Evolutionary conservation across 305 asterid species (phyloP), one percentile per base, ranked within the genome.

Genomic region (Fraxinus dipetala): DNA sequence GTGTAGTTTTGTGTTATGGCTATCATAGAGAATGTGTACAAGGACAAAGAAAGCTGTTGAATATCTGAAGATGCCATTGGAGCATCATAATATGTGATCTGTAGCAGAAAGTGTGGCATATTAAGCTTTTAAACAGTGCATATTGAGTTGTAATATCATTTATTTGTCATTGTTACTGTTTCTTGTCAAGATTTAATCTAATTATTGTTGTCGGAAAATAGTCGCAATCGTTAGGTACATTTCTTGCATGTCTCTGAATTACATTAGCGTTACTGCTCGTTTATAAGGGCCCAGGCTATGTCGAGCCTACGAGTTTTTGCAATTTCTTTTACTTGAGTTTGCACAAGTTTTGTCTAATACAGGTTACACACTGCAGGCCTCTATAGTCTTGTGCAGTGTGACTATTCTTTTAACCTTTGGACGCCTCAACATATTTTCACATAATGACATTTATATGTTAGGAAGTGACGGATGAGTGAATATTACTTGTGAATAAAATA

Each of bases 11-110:
- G 16, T 56, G 20, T 56, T 28, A 56, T 54, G 26, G 45, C n/a
- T 51, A 13, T 20, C 73, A 45, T 54, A 77, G 35, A 78, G 81
- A 76, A 75, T 86, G 86, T 83, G 83, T 83, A 83, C 76, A 20
- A 74, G 51, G 72, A 83, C 48, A 28, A 4, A 75, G 80, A 45
- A 78, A 38, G 83, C 45, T 79, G 84, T 31, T 81, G 84, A 72
- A 43, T 43, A 83, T 72, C 72, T 77, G 80, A 48, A 74, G 83
- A 75, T 63, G 83, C 79, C 31, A 69, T 36, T 61, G 63, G 14
- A 13, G 77, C 38, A 54, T 77, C 78, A 78, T 61, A 14, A 13
- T 13, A n/a, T 51, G 11, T 61, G 38, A 31, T 61, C 59, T 73
- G 38, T 81, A 72, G 80, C 28, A 24, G 76, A 28, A 26, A 26